These are phyloP conservation scores for Vanrija sp. DNA, from an alignment of 1,284 basidiomycete species.

Conservation along the genomic window DNA sequence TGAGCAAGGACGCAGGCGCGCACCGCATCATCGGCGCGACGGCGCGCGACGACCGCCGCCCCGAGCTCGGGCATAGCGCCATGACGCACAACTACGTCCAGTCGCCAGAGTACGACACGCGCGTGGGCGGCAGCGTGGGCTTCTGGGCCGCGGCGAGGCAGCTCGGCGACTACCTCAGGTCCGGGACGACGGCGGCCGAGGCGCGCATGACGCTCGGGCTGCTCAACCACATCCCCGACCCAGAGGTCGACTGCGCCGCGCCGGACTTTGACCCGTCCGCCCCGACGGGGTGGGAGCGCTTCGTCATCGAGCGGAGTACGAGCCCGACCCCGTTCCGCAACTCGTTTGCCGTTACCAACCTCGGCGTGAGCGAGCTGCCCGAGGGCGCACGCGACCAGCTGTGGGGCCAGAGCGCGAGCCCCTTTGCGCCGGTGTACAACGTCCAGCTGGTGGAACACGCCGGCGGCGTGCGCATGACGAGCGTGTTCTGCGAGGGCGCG, in stretches of 20 bases:
- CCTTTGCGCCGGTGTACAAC: slow-evolving; percentile 19
- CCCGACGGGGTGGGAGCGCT: slow-evolving; percentile 37
- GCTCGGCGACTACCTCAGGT: slow-evolving; percentile 1
- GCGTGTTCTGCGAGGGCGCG: slow-evolving; percentile 27
- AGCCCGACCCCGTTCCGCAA: slow-evolving; percentile 11
- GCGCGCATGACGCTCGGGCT: slow-evolving; percentile 28
- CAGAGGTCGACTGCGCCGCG: background rate
- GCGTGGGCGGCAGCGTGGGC: slow-evolving; percentile 8
- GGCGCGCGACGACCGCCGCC: slow-evolving; percentile 24
- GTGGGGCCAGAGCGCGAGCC: slow-evolving; percentile 28
- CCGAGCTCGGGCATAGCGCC: slow-evolving; percentile 18
- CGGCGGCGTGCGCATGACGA: slow-evolving; percentile 26
- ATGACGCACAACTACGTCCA: slow-evolving; percentile 31
- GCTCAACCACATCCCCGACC: slow-evolving; percentile 32
- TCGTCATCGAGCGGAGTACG: slow-evolving; percentile 20
- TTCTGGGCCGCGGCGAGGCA: slow-evolving; percentile 24
- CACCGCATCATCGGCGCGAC: slow-evolving; percentile 5
- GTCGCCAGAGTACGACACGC: slow-evolving; percentile 14
- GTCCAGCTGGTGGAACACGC: slow-evolving; percentile 30
- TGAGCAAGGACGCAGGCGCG: slow-evolving; percentile 4
- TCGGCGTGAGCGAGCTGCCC: slow-evolving; percentile 26
- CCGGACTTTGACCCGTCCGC: slow-evolving; percentile 17
- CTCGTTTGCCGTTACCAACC: slow-evolving; percentile 28
- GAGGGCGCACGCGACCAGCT: slow-evolving; percentile 24
- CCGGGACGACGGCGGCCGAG: slow-evolving; percentile 2